Evolutionary conservation across 2,329 filamentous ascomycete species (phyloP).

Genomic region (Colletotrichum navitas): DNA sequence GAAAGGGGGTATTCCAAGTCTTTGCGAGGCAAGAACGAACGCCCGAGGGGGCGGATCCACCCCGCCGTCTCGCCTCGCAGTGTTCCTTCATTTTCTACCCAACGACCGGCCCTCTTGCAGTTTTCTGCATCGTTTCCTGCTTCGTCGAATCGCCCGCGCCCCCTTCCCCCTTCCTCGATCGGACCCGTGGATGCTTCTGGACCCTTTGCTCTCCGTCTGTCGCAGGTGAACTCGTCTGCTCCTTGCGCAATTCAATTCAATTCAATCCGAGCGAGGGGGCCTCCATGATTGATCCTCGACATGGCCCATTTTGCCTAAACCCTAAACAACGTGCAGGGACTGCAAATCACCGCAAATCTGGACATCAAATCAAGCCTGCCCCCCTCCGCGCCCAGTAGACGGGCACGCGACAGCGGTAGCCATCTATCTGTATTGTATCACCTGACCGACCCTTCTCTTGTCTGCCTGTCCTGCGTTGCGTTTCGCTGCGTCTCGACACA

Average conservation of each 20-base stretch:
- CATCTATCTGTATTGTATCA: background rate
- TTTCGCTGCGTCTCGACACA: background rate
- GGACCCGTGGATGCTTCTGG: slow-evolving; percentile 4
- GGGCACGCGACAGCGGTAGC: background rate
- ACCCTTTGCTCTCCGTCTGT: slow-evolving; percentile 9
- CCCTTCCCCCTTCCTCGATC: slow-evolving; percentile 4
- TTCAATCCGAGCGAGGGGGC: background rate
- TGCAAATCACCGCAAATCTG: slow-evolving; percentile 12
- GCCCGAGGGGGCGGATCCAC: slow-evolving; percentile 29
- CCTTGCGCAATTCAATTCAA: slow-evolving; percentile 22
- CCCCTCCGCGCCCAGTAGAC: background rate
- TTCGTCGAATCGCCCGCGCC: background rate
- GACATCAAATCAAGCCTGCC: background rate
- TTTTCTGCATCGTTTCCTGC: slow-evolving; percentile 16
- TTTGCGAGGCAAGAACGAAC: slow-evolving; percentile 26
- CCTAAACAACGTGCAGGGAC: slow-evolving; percentile 21
- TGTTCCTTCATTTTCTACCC: slow-evolving; percentile 18
- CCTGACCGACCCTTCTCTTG: background rate
- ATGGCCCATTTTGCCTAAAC: slow-evolving; percentile 22
- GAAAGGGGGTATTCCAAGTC: slow-evolving; percentile 1
- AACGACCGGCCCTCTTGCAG: background rate
- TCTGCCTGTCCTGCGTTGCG: background rate
- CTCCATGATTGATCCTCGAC: slow-evolving; percentile 34
- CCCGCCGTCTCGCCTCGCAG: slow-evolving; percentile 4
- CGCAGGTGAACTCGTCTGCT: slow-evolving; percentile 36